Base-by-base conservation (phyloP, 1,284 basidiomycete genomes). In the Sporisorium exsertum region DNA sequence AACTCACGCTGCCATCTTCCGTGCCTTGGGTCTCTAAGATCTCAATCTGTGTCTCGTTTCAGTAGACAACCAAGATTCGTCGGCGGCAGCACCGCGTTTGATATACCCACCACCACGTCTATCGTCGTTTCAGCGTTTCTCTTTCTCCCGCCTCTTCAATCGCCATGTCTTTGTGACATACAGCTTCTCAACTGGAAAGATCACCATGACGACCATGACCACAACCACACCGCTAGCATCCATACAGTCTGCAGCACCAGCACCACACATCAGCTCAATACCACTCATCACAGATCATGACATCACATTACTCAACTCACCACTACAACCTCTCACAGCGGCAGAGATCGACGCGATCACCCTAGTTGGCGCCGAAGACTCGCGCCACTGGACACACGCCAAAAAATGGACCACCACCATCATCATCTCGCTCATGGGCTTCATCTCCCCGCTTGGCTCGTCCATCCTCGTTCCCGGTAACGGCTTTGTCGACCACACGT, bases 371-470 rank as follows among this genome's bases (percentile, higher is more conserved):
- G 51, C 43, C 27, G 69, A 76, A 58, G 68, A 76, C 46, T 72
- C 68, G 1, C 68, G 73, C 4, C 50, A 61, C 18, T 76, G 69
- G 73, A 49, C 64, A 13, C 54, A 62, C 18, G 8, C 27, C 33
- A 63, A 63, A n/a, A 81, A 81, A 57, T 83, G 81, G 81, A 2
- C 18, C 18, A 80, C 65, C 15, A 78, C 72, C 27, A 51, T 68
- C 62, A 71, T 83, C 69, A 80, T 83, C 64, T 80, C 80, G 3
- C 64, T 80, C 29, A 80, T 80, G 72, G 81, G 81, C 18, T 83
- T 83, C 74, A 71, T 83, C 62, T 76, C 78, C 1, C 81, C 81
- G 9, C 65, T 83, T n/a, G 81, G 80, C 56, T 79, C 80, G 2
- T 76, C 78, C 45, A 80, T 83, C 51, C 52, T 81, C 15, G 79